Percentiles rank a stretch among this genome's conserved stretches.
Conservation (phyloP, 140 eudicot genomes). For the Anethum foeniculum region DNA sequence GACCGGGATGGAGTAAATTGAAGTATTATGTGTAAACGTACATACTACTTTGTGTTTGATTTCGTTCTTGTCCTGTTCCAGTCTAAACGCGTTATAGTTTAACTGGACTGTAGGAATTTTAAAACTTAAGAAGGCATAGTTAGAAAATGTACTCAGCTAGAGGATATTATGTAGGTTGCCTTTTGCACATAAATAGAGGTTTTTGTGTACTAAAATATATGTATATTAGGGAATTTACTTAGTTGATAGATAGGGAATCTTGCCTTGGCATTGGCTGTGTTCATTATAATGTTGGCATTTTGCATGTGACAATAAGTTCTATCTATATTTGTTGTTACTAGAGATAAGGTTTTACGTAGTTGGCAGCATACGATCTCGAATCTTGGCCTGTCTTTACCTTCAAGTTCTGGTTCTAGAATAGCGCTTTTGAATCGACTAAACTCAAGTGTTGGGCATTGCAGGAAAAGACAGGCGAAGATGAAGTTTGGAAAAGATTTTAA, state of each 20-base stretch:
- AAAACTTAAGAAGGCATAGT: not conserved
- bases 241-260: not conserved
- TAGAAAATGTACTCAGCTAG: not conserved
- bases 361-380: not conserved
- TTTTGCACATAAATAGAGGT: not conserved
- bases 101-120: not conserved
- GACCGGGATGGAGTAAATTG: not conserved
- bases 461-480: constrained; percentile 31
- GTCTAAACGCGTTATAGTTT: not conserved
- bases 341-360: not conserved
- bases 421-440: too few species aligned
- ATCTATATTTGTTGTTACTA: not conserved
- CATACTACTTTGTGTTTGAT: not conserved
- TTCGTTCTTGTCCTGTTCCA: not conserved
- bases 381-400: not conserved
- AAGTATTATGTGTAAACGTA: not conserved
- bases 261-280: not conserved
- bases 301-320: not conserved
- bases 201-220: not conserved
- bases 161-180: not conserved
- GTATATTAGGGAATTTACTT: not conserved
- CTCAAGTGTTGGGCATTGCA: not conserved
- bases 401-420: not conserved
- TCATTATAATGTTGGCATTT: not conserved
- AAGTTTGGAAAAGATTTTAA: constrained; percentile 82